Base-by-base conservation (phyloP, 1,139 yeast species). In the Blastobotrys niveus region DNA sequence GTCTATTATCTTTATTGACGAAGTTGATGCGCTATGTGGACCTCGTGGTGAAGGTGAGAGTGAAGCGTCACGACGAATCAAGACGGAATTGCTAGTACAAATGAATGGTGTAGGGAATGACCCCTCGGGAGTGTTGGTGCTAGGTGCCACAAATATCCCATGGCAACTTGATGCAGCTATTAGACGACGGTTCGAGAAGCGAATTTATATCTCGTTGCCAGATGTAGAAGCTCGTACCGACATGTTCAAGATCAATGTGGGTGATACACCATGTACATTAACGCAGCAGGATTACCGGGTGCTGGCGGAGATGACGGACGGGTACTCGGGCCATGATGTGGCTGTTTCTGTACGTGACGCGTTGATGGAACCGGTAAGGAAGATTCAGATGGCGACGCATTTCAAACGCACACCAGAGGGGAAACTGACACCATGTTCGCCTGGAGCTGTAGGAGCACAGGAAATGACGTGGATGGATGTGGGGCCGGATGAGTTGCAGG, bases 51-150 rank as follows among this genome's bases (percentile, higher is more conserved):
- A 91, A 62, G 96, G 96, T 21, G 98, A 91, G 62, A 82, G 94
- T 55, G 99, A 93, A 65, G 98, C 98, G 0, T 80, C 89, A 40
- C 77, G 98, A 62, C 80, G 98, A 69, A 89, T 93, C 59, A 91
- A 93, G 64, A 93, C 98, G 0, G 99, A 93, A 63, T 72, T 93
- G 46, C 74, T 93, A 58, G 97, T 93, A 7, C 98, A 93, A 63
- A 93, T 93, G 98, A 91, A 91, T 63, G 99, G 98, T 56, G 98
- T 93, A 5, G 98, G 98, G 12, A 89, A 87, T 61, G 98, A 93
- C 62, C 71, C 95, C 1, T 74, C 76, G 42, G 98, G 99, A 7
- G 97, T 93, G 2, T 71, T 93, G 35, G 98, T 93, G 0, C 71
- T 93, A 42, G 99, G 98, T 21, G 99, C 99, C 1, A 93, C 99